Conservation (phyloP, 2,329 filamentous ascomycete species). For the Curvularia sp. region DNA sequence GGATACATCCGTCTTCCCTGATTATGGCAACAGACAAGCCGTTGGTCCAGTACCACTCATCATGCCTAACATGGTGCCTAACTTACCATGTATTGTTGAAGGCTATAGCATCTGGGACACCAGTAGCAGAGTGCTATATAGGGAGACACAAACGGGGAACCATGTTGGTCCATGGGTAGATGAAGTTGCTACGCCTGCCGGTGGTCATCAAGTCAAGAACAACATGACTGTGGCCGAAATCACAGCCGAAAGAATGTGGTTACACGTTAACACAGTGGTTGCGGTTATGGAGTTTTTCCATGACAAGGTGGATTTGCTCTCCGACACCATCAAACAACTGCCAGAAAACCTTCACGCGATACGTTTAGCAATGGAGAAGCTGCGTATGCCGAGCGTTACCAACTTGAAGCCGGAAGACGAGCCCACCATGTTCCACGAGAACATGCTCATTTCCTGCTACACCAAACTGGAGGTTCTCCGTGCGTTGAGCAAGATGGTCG, state of each 20-base stretch:
- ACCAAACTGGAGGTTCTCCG: constrained; percentile 34
- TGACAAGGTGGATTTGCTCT: background rate
- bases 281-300: background rate
- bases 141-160: constrained; percentile 7
- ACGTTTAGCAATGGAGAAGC: constrained; percentile 21
- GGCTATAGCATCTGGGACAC: constrained; percentile 17
- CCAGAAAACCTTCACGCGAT: constrained; percentile 11
- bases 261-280: background rate
- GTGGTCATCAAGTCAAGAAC: background rate
- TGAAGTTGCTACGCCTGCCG: background rate
- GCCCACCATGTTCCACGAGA: constrained; percentile 31
- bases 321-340: constrained; percentile 2
- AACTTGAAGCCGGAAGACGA: constrained; percentile 21
- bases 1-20: constrained; percentile 36
- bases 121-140: constrained; percentile 23
- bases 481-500: constrained; percentile 21
- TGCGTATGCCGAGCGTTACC: constrained; percentile 15
- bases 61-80: constrained; percentile 24
- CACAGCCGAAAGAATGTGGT: constrained; percentile 3
- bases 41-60: constrained; percentile 17
- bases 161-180: background rate
- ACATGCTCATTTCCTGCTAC: constrained; percentile 33
- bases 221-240: constrained; percentile 11
- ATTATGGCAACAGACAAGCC: constrained; percentile 23
- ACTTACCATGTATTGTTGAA: constrained; percentile 16